Evolutionary conservation across 441 rosid genomes (phyloP).

Genomic region (Mallotus repandus): DNA sequence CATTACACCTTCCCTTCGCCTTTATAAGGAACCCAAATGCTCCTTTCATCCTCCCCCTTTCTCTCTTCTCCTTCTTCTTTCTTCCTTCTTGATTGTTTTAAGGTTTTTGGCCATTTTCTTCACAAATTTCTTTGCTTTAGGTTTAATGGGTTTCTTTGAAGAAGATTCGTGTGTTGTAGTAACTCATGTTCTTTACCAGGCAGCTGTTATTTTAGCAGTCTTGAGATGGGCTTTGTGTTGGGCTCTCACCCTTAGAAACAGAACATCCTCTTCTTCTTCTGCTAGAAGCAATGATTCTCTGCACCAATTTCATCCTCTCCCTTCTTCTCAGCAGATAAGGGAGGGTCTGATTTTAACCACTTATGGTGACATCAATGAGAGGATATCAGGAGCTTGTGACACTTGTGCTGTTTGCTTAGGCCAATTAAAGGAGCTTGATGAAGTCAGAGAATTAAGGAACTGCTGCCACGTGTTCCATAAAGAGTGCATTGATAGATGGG

Average conservation of each 20-base stretch:
- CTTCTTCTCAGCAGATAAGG: slow-evolving; percentile 46
- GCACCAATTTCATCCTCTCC: slow-evolving; percentile 21
- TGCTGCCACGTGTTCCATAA: slow-evolving; percentile 85
- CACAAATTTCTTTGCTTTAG: not conserved
- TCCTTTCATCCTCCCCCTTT: slow-evolving; percentile 24
- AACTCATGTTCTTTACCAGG: slow-evolving; percentile 60
- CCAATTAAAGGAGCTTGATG: slow-evolving; percentile 45
- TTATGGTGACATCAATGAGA: slow-evolving; percentile 48
- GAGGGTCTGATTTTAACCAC: slow-evolving; percentile 53
- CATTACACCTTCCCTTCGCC: slow-evolving; percentile 17
- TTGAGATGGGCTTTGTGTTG: slow-evolving; percentile 69
- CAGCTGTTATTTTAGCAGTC: slow-evolving; percentile 64
- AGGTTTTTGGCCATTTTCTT: too few relatives aligned
- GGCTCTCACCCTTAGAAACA: slow-evolving; percentile 46
- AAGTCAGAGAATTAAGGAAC: slow-evolving; percentile 72
- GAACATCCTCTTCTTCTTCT: slow-evolving; percentile 28
- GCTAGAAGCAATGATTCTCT: slow-evolving; percentile 8
- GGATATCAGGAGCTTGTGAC: slow-evolving; percentile 42
- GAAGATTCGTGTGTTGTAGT: slow-evolving; percentile 57
- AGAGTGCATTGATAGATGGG: slow-evolving; percentile 86
- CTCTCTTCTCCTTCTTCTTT: too few relatives aligned
- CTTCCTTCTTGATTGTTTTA: too few relatives aligned
- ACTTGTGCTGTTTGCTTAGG: slow-evolving; percentile 80
- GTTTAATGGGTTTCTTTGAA: slow-evolving; percentile 54
- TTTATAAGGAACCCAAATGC: slow-evolving; percentile 35